Base-by-base conservation (phyloP, 73 alveolate genomes). In the Paramecium sexaurelia region DNA sequence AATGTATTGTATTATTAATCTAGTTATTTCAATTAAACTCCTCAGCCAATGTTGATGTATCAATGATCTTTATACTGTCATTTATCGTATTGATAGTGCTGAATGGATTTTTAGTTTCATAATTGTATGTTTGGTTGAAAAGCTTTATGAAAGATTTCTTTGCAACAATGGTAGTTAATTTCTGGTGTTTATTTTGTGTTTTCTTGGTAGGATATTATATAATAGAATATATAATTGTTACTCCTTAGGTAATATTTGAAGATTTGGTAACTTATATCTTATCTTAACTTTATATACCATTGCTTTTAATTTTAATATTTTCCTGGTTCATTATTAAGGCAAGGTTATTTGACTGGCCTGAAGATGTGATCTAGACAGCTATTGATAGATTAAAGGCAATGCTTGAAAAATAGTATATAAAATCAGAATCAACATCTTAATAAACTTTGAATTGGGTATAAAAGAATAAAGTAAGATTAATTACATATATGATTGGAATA, bases 261-360 rank as follows among this genome's bases (percentile, higher is more conserved):
- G 71, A 32, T 29, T 29, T 78, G 19, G 6, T 78, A 78, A 41
- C 68, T 24, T 78, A 78, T 41, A 15, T 43, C 5, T 11, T 45
- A 6, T 9, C 19, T 1, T 9, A 20, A 11, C 32, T 78, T 0
- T 78, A 78, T 33, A 41, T 78, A 3, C 90, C 90, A 39, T 24
- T 78, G 27, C 40, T 78, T 13, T 41, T 78, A 15, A 78, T 78
- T 10, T 33, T 78, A 10, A 43, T 78, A 10, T 78, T 78, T 78
- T 78, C 90, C 8, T 78, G 90, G 90, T 78, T 78, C 22, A 78
- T 78, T 19, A 78, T 78, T 41, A 78, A 78, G 32, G 90, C 71
- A 8, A n/a, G 90, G 24, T 40, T 78, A 3, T 78, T 78, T 43
- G 90, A 78, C 41, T 78, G 68, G 90, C 71, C 68, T 3, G 43